Percentiles rank a stretch among this genome's conserved stretches.
These are phyloP conservation scores for Thraustochytrium sp. DNA, from an alignment of 352 stramenopile genomes.

Conservation along the genomic window DNA sequence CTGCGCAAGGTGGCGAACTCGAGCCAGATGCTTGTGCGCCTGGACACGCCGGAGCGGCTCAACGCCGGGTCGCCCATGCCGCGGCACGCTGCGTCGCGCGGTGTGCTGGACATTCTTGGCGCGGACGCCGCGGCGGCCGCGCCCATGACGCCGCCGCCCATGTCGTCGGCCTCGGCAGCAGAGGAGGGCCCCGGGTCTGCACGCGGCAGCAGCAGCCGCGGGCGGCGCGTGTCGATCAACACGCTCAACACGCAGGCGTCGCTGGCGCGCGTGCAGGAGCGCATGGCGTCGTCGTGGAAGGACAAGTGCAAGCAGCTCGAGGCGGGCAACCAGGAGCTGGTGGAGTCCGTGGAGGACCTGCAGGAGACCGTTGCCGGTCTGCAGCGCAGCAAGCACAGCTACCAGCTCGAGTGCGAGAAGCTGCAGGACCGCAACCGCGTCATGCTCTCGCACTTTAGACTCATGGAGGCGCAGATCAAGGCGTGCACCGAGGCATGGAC, in stretches of 20 bases:
- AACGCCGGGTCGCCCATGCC: background rate
- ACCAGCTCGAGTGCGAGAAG: conserved; percentile 40
- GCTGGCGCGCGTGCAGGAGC: conserved; percentile 24
- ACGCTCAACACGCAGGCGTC: conserved; percentile 33
- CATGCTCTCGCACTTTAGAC: conserved; percentile 3
- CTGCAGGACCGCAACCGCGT: conserved; percentile 36
- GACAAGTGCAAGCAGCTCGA: conserved; percentile 31
- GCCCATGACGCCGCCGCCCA: background rate
- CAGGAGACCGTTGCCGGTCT: conserved; percentile 19
- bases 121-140: background rate
- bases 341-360: conserved; percentile 19
- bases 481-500: conserved; percentile 14
- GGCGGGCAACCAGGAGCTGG: background rate
- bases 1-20: background rate
- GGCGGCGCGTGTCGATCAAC: conserved; percentile 23
- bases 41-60: background rate
- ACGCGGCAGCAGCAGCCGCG: background rate
- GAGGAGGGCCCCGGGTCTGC: too few relatives aligned
- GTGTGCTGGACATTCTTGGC: background rate
- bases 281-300: conserved; percentile 31
- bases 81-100: background rate
- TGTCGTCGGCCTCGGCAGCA: too few relatives aligned
- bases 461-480: conserved; percentile 32
- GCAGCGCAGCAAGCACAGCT: conserved; percentile 36
- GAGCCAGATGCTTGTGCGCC: background rate